Evolutionary conservation across 1,284 basidiomycete genomes (phyloP), one percentile per base, ranked within the genome.

Genomic region (Testicularia cyperi): DNA sequence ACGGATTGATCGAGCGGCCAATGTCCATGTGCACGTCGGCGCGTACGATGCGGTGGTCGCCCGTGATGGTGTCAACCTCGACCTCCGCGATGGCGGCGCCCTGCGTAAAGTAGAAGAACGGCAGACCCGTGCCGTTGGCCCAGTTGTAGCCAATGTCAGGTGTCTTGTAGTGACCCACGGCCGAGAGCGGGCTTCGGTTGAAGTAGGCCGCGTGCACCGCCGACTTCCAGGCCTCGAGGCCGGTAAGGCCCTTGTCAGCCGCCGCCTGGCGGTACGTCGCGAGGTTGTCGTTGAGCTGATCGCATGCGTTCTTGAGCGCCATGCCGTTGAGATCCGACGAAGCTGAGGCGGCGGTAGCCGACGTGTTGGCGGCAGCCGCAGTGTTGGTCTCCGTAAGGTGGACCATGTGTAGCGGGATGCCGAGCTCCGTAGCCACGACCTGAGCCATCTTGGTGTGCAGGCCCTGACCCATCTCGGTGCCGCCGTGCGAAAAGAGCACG

Each of bases 131-230:
- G 28, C 72, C 42, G 39, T 60, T 49, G 6, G 29, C 32, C 77
- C 77, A 78, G 24, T 69, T 65, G 63, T 72, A 78, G 4, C 77
- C 76, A 23, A 77, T 68, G 4, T 75, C 68, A 2, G 75, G 75
- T 12, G 77, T 78, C 6, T 60, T 51, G 43, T 77, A 75, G 32
- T 77, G 71, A 2, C 77, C 77, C 10, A 76, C 74, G 4, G 76
- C 70, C 2, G 67, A 68, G 10, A 78, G 57, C 35, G 61, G 56
- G n/a, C 76, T 58, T 2, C 77, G 64, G 28, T 73, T 76, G 29
- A 72, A 74, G 53, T 72, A 77, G 1, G 77, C 77, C 0, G 70
- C 63, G 24, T 72, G 70, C 13, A 71, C 66, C 15, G 72, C 44
- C 21, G 71, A 63, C 19, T 63, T 63, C 48, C 71, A 65, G 1